These are phyloP conservation scores for Raffaelea ambrosiae DNA, from an alignment of 2,329 filamentous ascomycete genomes.

Conservation along the genomic window DNA sequence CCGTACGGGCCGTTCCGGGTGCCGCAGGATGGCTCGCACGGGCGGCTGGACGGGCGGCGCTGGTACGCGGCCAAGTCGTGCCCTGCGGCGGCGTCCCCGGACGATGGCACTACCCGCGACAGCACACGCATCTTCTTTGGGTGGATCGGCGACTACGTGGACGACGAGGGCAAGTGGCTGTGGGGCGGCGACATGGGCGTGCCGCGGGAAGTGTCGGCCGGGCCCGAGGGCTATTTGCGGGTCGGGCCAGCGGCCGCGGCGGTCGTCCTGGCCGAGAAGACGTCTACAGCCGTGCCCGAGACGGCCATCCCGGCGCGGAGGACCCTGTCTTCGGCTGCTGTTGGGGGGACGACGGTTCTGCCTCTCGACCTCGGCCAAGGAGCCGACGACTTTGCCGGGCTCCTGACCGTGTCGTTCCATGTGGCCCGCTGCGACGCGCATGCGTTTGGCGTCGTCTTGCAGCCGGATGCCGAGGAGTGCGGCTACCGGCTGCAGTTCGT, in stretches of 20 bases:
- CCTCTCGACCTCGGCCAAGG: slow-evolving; percentile 13
- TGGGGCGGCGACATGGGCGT: slow-evolving; percentile 27
- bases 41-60: slow-evolving; percentile 24
- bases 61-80: slow-evolving; percentile 29
- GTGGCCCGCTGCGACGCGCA: slow-evolving; percentile 14
- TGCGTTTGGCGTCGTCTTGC: slow-evolving; percentile 20
- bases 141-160: slow-evolving; percentile 24
- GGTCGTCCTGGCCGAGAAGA: slow-evolving; percentile 1
- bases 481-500: slow-evolving; percentile 18
- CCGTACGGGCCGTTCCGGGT: slow-evolving; percentile 25
- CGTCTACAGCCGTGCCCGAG: slow-evolving; percentile 1
- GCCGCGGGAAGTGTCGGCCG: slow-evolving; percentile 16
- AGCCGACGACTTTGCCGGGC: slow-evolving; percentile 11
- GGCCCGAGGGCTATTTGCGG: slow-evolving; percentile 19
- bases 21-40: slow-evolving; percentile 23
- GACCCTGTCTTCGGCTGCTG: too few species aligned
- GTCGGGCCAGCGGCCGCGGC: slow-evolving; percentile 14
- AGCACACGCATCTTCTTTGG: slow-evolving; percentile 21
- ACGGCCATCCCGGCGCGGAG: slow-evolving; percentile 14
- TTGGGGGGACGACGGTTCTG: too few species aligned
- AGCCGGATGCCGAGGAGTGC: slow-evolving; percentile 18
- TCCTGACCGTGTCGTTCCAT: slow-evolving; percentile 14
- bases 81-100: slow-evolving; percentile 18
- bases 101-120: too few species aligned
- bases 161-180: slow-evolving; percentile 25